These are phyloP conservation scores for Claviceps africana DNA, from an alignment of 2,329 filamentous ascomycete genomes.

Conservation along the genomic window DNA sequence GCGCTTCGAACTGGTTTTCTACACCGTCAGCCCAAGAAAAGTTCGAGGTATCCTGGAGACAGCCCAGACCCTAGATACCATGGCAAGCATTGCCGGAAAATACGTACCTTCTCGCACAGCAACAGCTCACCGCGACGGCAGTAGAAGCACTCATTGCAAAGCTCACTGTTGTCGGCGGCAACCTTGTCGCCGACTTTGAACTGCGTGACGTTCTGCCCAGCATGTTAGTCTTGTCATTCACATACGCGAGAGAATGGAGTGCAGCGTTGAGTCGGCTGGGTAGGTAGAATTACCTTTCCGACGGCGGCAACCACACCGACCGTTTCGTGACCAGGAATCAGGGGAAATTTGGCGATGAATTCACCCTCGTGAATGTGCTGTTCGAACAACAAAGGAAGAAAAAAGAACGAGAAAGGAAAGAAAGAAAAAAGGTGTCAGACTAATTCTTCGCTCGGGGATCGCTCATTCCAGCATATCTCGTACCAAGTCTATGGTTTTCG, in stretches of 20 bases:
- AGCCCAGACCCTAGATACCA: too few relatives aligned
- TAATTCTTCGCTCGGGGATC: too few relatives aligned
- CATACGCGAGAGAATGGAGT: background rate
- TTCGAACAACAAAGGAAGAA: background rate
- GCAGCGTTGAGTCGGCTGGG: too few relatives aligned
- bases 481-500: slow-evolving; percentile 20
- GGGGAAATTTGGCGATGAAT: slow-evolving; percentile 48
- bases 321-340: slow-evolving; percentile 56
- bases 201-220: slow-evolving; percentile 35
- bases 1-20: slow-evolving; percentile 39
- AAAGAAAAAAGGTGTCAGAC: too few relatives aligned
- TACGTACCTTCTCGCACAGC: slow-evolving; percentile 45
- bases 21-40: background rate
- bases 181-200: slow-evolving; percentile 51
- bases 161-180: slow-evolving; percentile 49
- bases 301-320: slow-evolving; percentile 49
- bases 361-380: slow-evolving; percentile 54
- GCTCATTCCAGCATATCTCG: slow-evolving; percentile 1
- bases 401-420: too few relatives aligned
- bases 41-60: too few relatives aligned
- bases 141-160: slow-evolving; percentile 61
- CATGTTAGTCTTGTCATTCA: background rate
- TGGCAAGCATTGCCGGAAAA: too few relatives aligned
- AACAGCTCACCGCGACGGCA: slow-evolving; percentile 54
- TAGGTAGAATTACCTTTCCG: slow-evolving; percentile 27